phyloP scores from a whole-genome alignment of 2,329 filamentous ascomycete species.

The Talaromyces pinophilus region DNA sequence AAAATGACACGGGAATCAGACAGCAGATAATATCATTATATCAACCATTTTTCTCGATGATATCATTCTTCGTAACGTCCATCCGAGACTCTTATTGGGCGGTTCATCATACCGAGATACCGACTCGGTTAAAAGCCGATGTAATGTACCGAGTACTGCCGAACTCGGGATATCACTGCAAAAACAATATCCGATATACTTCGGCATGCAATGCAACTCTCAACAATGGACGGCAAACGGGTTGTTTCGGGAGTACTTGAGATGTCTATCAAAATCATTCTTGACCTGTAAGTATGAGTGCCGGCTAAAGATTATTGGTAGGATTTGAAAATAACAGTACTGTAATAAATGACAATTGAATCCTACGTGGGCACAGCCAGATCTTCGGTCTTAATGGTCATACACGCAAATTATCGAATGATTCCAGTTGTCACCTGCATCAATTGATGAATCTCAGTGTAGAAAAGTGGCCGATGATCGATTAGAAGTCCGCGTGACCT shows the following conservation, averaged over 20 bases:
- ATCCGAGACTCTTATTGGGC: background rate
- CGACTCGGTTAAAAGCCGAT: background rate
- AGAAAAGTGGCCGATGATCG: no score
- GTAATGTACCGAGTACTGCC: background rate
- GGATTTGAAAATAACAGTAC: background rate
- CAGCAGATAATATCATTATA: no score
- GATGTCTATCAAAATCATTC: background rate
- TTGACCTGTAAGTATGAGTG: background rate
- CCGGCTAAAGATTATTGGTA: background rate
- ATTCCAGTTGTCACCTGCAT: no score
- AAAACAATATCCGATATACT: background rate
- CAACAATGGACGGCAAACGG: background rate
- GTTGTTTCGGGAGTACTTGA: background rate
- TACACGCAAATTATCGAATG: no score
- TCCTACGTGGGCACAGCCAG: no score
- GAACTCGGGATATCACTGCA: background rate
- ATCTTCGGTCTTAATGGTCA: no score
- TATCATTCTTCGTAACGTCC: background rate
- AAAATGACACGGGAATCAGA: background rate
- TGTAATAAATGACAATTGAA: no score
- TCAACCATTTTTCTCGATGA: background rate
- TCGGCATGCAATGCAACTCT: background rate
- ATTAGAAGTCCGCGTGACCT: no score
- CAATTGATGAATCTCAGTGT: no score
- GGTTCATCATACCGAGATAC: background rate